Conservation (phyloP, 148 eudicot species). For the Cornus suecica region DNA sequence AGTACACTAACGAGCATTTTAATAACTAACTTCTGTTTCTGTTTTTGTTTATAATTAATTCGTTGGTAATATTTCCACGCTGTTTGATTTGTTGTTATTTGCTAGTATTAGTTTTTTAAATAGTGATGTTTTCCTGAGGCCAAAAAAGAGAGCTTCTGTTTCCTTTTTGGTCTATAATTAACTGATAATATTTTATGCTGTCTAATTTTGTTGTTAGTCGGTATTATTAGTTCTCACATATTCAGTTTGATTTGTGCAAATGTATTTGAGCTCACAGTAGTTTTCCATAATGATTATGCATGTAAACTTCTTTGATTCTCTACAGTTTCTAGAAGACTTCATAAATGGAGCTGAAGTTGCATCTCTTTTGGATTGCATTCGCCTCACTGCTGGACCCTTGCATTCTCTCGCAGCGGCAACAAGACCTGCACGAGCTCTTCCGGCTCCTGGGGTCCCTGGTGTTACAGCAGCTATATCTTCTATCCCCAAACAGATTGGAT, state of each 20-base stretch:
- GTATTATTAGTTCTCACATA: not conserved
- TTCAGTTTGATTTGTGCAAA: not conserved
- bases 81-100: no score
- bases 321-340: conserved; percentile 95
- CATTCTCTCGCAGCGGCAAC: conserved; percentile 98
- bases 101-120: no score
- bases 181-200: not conserved
- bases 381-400: conserved; percentile 96
- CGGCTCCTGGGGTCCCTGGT: conserved; percentile 66
- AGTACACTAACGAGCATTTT: no score
- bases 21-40: no score
- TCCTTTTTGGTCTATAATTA: not conserved
- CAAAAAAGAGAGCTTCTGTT: not conserved
- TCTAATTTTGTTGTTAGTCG: not conserved
- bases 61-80: not conserved
- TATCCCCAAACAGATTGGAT: conserved; percentile 55
- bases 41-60: not conserved
- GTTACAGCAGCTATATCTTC: conserved; percentile 50
- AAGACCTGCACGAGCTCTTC: conserved; percentile 97
- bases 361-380: conserved; percentile 94
- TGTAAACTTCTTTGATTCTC: not conserved
- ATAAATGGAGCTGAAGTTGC: conserved; percentile 95
- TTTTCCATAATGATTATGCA: not conserved
- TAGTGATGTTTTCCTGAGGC: no score
- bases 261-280: not conserved